Conservation (phyloP, 768 basidiomycete species). For the Mycena venus region DNA sequence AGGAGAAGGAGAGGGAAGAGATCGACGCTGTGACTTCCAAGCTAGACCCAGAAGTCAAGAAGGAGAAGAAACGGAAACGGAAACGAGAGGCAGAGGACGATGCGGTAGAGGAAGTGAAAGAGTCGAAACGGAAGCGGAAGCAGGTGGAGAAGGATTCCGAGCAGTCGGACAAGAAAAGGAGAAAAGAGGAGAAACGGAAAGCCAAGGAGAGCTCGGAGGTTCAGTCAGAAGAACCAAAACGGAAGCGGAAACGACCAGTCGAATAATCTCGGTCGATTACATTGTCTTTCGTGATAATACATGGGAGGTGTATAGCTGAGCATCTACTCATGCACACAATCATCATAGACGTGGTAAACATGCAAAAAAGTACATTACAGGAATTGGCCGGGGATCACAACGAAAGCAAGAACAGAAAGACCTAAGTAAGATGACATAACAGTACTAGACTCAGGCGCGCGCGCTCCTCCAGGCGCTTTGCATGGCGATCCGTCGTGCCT, state of each 20-base stretch:
- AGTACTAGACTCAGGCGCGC: constrained; percentile 56
- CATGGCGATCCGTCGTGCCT: constrained; percentile 90
- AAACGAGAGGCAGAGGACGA: constrained; percentile 15
- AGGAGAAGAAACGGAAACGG: constrained; percentile 37
- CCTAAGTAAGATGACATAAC: not conserved
- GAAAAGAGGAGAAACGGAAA: constrained; percentile 37
- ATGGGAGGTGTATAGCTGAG: not conserved
- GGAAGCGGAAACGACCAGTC: constrained; percentile 12
- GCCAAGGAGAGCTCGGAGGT: not conserved
- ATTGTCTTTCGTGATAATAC: constrained; percentile 13
- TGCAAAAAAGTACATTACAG: constrained; percentile 29
- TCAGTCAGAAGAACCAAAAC: not conserved
- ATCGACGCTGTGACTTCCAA: not conserved
- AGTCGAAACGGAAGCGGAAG: constrained; percentile 17
- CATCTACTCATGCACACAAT: constrained; percentile 11
- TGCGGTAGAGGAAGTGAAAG: constrained; percentile 19
- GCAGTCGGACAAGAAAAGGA: constrained; percentile 4
- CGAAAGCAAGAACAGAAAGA: constrained; percentile 24
- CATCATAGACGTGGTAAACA: constrained; percentile 4
- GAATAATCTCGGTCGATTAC: constrained; percentile 5
- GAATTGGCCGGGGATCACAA: constrained; percentile 5
- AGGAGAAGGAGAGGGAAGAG: not conserved
- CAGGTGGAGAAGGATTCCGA: constrained; percentile 9
- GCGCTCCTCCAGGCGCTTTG: constrained; percentile 90
- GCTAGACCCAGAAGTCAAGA: not conserved